phyloP scores from a whole-genome alignment of 2,329 filamentous ascomycete genomes.

The Madurella mycetomatis region DNA sequence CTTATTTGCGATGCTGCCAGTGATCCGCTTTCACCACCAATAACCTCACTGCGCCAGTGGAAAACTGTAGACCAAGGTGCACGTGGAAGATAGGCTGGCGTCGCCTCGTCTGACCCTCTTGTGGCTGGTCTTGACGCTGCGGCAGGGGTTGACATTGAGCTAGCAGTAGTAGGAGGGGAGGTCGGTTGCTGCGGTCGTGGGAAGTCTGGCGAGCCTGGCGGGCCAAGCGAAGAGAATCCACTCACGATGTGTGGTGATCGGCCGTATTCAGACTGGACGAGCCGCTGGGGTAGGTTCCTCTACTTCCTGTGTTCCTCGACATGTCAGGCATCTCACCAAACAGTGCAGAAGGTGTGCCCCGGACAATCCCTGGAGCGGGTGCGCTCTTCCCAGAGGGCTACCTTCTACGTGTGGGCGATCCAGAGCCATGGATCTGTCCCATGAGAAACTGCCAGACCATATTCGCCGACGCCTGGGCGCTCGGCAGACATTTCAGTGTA shows the following conservation, averaged over 20 bases:
- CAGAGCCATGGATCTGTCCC: conserved; percentile 20
- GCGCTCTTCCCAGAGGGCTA: conserved; percentile 20
- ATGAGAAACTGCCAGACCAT: conserved; percentile 14
- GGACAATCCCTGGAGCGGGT: conserved; percentile 12
- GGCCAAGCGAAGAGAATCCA: background rate
- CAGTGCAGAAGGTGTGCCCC: background rate
- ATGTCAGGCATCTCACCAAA: background rate
- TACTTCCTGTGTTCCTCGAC: background rate
- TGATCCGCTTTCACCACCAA: too few species aligned
- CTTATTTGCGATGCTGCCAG: too few species aligned
- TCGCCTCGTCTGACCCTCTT: too few species aligned
- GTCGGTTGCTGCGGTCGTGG: background rate
- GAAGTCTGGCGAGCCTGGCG: background rate
- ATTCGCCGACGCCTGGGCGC: conserved; percentile 13
- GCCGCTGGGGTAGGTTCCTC: conserved; percentile 10
- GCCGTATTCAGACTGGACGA: conserved; percentile 13
- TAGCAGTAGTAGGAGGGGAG: background rate
- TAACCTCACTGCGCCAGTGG: too few species aligned
- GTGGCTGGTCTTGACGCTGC: too few species aligned
- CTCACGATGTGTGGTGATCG: conserved; percentile 10
- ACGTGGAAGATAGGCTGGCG: too few species aligned
- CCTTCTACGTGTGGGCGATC: background rate
- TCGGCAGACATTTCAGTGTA: conserved; percentile 22
- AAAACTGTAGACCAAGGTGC: too few species aligned
- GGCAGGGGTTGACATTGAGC: too few species aligned